These are phyloP conservation scores for Fagus crenata DNA, from an alignment of 306 rosid genomes.

Conservation along the genomic window DNA sequence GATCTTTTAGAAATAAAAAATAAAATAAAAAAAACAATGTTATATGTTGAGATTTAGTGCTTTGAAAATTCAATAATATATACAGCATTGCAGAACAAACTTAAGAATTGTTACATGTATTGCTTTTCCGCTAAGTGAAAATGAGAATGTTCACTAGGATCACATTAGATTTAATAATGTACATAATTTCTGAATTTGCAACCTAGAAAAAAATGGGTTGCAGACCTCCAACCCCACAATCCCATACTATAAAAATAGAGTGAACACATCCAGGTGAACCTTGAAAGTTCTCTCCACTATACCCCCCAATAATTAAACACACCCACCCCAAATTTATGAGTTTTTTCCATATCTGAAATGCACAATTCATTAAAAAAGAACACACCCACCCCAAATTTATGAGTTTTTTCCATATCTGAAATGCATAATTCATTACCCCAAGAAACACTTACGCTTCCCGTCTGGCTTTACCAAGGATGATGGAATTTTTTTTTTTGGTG, in stretches of 20 bases:
- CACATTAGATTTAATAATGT: no score
- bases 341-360: no score
- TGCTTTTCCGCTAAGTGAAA: neutral
- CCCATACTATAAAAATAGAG: neutral
- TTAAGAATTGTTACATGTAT: neutral
- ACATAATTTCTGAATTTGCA: no score
- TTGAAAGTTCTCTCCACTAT: neutral
- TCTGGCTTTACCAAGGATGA: neutral
- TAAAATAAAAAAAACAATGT: no score
- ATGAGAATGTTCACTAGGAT: no score
- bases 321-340: neutral
- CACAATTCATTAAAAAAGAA: no score
- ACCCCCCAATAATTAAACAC: neutral
- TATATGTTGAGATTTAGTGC: no score
- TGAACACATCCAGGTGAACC: neutral
- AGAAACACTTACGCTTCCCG: neutral
- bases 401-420: neutral
- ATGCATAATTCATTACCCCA: neutral
- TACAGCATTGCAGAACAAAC: neutral
- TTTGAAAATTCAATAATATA: no score
- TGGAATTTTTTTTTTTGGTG: neutral
- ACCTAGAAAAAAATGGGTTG: no score
- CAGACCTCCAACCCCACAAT: neutral
- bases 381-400: no score
- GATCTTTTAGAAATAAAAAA: no score